Conservation (phyloP, 352 stramenopile genomes). For the Pythium scleroteichum region DNA sequence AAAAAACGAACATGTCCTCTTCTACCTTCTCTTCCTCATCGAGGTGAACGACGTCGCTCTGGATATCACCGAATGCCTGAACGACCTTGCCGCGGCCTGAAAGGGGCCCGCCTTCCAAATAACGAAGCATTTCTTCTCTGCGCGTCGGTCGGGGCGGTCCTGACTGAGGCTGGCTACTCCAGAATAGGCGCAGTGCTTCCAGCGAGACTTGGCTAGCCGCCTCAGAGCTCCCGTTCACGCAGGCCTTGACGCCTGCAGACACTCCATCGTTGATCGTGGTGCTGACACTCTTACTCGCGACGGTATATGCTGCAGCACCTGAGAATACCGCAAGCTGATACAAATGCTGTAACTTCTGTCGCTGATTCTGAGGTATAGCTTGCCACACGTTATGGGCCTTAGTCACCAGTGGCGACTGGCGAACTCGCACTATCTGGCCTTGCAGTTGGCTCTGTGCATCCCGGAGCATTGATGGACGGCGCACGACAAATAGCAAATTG, state of each 20-base stretch:
- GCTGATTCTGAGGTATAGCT: slow-evolving; percentile 39
- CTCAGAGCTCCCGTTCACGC: slow-evolving; percentile 41
- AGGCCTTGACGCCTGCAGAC: slow-evolving; percentile 39
- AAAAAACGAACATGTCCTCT: slow-evolving; percentile 18
- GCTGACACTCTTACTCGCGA: slow-evolving; percentile 36
- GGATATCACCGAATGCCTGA: slow-evolving; percentile 34
- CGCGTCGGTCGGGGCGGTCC: slow-evolving; percentile 16
- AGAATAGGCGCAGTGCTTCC: slow-evolving; percentile 60
- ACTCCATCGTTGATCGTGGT: slow-evolving; percentile 43
- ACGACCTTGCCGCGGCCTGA: slow-evolving; percentile 54
- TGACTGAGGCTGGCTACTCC: slow-evolving; percentile 16
- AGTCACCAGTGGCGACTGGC: slow-evolving; percentile 44
- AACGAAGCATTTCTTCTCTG: slow-evolving; percentile 37
- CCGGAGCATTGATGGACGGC: slow-evolving; percentile 53
- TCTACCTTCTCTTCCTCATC: slow-evolving; percentile 30
- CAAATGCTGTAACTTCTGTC: slow-evolving; percentile 42
- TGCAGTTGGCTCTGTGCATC: slow-evolving; percentile 57
- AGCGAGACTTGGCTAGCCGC: slow-evolving; percentile 45
- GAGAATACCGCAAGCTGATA: slow-evolving; percentile 54
- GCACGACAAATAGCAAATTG: slow-evolving; percentile 65
- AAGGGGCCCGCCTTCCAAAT: slow-evolving; percentile 44
- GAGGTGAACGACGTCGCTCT: neutral
- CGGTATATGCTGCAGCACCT: slow-evolving; percentile 39
- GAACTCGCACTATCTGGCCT: slow-evolving; percentile 49
- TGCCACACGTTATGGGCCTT: slow-evolving; percentile 47